These are phyloP conservation scores for Cordyceps cicadae DNA, from an alignment of 2,329 filamentous ascomycete genomes.

Conservation along the genomic window DNA sequence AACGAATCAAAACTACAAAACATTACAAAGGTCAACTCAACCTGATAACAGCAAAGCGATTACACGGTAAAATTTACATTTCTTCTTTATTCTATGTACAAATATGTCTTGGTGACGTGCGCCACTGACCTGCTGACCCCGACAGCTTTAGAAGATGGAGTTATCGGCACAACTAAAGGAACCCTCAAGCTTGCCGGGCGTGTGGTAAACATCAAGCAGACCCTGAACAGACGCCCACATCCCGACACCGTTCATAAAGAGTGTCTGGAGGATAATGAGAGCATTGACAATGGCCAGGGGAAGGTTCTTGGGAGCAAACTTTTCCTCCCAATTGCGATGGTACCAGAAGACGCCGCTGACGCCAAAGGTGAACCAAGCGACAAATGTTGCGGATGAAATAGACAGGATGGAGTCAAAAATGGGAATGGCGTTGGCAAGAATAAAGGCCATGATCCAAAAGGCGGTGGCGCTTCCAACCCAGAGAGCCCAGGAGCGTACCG, in stretches of 20 bases:
- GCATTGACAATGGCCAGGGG: constrained; percentile 21
- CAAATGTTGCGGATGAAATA: constrained; percentile 28
- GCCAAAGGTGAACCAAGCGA: constrained; percentile 31
- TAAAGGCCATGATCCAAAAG: constrained; percentile 28
- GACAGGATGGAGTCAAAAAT: constrained; percentile 30
- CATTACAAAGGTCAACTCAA: neutral
- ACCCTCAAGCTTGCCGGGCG: constrained; percentile 21
- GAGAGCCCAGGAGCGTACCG: constrained; percentile 25
- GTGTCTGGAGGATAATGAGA: constrained; percentile 23
- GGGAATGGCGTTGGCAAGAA: constrained; percentile 29
- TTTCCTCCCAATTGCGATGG: constrained; percentile 27
- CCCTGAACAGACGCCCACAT: constrained; percentile 27
- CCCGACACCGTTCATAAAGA: constrained; percentile 29
- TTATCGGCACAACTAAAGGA: constrained; percentile 28
- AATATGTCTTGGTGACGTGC: neutral
- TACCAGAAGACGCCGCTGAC: constrained; percentile 29
- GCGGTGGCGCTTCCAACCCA: constrained; percentile 26
- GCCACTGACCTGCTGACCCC: neutral
- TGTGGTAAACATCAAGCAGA: constrained; percentile 23
- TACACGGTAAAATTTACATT: neutral
- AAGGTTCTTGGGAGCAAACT: constrained; percentile 23
- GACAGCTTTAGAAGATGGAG: constrained; percentile 21
- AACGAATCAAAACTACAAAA: neutral
- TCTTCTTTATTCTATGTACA: constrained; percentile 2
- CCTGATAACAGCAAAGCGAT: neutral